phyloP scores from a whole-genome alignment of 495 filamentous ascomycete species.

The Penicillium goetzii region DNA sequence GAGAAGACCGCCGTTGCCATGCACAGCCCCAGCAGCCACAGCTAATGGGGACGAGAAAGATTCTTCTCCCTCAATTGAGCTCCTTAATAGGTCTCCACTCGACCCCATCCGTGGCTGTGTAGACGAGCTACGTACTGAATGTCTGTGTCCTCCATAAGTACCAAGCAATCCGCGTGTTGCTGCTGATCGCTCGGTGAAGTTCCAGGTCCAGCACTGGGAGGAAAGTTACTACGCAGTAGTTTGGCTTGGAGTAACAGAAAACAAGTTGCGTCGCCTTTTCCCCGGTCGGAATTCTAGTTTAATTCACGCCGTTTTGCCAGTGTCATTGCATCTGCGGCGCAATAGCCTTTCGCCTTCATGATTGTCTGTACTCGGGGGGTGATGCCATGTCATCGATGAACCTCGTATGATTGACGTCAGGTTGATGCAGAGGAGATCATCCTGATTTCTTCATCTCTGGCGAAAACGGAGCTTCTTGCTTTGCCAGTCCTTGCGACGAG shows the following conservation, averaged over 20 bases:
- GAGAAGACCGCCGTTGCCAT: not conserved
- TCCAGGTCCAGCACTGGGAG: not conserved
- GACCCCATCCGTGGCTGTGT: constrained; percentile 9
- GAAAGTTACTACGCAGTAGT: constrained; percentile 9
- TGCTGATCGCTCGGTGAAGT: constrained; percentile 11
- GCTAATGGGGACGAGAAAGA: not conserved
- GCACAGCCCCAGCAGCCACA: constrained; percentile 20
- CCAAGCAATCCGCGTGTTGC: not conserved
- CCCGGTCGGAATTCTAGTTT: not conserved
- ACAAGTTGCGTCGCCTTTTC: not conserved
- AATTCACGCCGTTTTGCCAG: not conserved
- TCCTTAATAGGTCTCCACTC: not conserved
- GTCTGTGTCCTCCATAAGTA: no score
- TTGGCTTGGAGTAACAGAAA: not conserved
- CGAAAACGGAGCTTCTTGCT: not conserved
- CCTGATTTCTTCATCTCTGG: constrained; percentile 10
- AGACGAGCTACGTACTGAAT: not conserved
- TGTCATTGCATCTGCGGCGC: constrained; percentile 7
- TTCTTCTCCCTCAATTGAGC: constrained; percentile 1
- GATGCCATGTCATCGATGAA: constrained; percentile 19
- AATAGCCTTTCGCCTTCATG: not conserved
- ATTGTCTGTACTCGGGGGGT: not conserved
- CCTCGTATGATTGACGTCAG: constrained; percentile 32
- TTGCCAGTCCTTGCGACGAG: not conserved
- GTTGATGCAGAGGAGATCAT: constrained; percentile 28